phyloP scores from a whole-genome alignment of 192 early-diverging fungal genomes.

The Backusella tuberculispora region DNA sequence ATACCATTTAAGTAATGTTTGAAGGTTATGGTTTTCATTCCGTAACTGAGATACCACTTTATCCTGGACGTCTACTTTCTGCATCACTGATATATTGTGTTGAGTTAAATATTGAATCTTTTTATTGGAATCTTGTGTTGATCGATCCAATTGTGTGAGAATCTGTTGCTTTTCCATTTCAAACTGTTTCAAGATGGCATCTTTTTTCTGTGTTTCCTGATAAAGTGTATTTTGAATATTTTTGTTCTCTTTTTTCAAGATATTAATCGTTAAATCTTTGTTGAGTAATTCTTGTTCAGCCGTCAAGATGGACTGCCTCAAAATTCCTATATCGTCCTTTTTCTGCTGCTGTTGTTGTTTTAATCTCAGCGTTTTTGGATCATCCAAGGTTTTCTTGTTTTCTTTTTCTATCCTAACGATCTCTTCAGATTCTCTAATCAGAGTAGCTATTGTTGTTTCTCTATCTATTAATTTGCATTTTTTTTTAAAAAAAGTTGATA shows the following conservation, averaged over 20 bases:
- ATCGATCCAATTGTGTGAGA: neutral
- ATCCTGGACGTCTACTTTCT: neutral
- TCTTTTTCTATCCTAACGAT: too few relatives aligned
- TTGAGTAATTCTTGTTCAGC: neutral
- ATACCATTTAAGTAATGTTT: neutral
- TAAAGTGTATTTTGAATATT: neutral
- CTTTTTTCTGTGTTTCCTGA: neutral
- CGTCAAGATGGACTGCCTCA: neutral
- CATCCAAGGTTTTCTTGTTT: neutral
- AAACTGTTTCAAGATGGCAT: neutral
- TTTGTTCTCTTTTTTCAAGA: neutral
- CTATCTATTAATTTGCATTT: too few relatives aligned
- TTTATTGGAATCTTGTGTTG: neutral
- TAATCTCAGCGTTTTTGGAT: neutral
- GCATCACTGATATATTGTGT: neutral
- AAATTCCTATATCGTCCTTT: neutral
- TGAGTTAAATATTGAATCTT: neutral
- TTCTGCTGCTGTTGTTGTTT: neutral
- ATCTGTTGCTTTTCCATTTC: neutral
- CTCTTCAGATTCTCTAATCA: too few relatives aligned
- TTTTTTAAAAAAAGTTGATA: neutral
- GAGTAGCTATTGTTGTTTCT: too few relatives aligned
- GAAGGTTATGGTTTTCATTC: neutral
- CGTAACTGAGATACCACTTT: neutral
- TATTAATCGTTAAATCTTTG: neutral